phyloP scores from a whole-genome alignment of 257 asterid genomes.

The Solanum peruvianum region DNA sequence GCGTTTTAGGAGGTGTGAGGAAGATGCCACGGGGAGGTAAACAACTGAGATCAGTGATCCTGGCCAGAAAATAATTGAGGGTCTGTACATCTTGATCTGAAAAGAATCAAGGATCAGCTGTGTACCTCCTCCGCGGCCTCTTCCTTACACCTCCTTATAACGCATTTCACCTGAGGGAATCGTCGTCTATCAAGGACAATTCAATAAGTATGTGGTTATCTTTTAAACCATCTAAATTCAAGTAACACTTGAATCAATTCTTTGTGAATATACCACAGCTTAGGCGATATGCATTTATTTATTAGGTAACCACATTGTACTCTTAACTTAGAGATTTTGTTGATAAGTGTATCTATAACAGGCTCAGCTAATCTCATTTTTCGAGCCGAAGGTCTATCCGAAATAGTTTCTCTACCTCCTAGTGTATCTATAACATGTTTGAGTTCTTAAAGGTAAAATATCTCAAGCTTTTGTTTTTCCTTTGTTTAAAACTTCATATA shows the following conservation, averaged over 20 bases:
- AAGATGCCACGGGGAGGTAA: background rate
- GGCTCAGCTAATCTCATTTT: background rate
- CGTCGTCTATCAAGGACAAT: background rate
- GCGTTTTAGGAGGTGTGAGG: background rate
- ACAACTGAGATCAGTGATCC: constrained; percentile 3
- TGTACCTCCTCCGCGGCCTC: background rate
- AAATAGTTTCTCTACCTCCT: background rate
- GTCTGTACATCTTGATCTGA: background rate
- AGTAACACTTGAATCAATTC: background rate
- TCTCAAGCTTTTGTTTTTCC: background rate
- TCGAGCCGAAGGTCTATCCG: background rate
- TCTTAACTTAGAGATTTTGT: background rate
- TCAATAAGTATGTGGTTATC: background rate
- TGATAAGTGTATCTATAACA: background rate
- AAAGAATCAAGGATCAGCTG: background rate
- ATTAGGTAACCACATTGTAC: background rate
- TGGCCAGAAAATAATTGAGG: background rate
- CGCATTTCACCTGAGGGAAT: background rate
- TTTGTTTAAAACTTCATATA: background rate
- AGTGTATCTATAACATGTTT: background rate
- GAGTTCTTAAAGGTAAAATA: background rate
- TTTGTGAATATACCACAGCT: background rate
- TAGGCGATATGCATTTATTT: background rate
- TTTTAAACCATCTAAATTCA: background rate
- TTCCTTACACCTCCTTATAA: background rate